Evolutionary conservation across 768 basidiomycete genomes (phyloP).

Genomic region (Imleria badia): DNA sequence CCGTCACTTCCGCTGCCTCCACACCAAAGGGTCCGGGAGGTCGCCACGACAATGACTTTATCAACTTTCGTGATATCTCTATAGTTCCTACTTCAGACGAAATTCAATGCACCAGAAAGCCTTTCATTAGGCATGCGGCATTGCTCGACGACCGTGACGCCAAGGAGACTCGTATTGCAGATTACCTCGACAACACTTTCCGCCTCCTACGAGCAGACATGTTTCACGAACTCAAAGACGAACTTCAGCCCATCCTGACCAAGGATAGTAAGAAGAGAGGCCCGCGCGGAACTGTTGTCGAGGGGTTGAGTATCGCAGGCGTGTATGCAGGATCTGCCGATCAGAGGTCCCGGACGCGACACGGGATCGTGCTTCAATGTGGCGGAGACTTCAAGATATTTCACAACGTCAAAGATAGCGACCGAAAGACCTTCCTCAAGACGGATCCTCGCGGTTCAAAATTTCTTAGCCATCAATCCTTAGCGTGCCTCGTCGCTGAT

Average conservation of each 20-base stretch:
- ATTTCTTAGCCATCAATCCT: slow-evolving; percentile 52
- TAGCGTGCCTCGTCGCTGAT: slow-evolving; percentile 52
- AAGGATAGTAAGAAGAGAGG: slow-evolving; percentile 37
- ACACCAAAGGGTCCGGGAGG: slow-evolving; percentile 49
- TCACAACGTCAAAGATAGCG: slow-evolving; percentile 31
- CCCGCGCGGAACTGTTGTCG: slow-evolving; percentile 38
- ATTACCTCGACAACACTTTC: slow-evolving; percentile 66
- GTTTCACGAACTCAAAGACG: slow-evolving; percentile 56
- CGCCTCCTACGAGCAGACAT: slow-evolving; percentile 65
- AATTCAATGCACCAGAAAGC: slow-evolving; percentile 39
- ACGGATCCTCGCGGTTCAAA: slow-evolving; percentile 36
- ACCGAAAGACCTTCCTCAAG: slow-evolving; percentile 39
- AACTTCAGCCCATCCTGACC: slow-evolving; percentile 42
- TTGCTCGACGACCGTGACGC: slow-evolving; percentile 44
- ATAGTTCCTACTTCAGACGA: slow-evolving; percentile 66
- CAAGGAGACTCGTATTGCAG: slow-evolving; percentile 37
- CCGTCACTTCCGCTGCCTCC: slow-evolving; percentile 17
- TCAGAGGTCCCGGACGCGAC: slow-evolving; percentile 34
- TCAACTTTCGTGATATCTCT: slow-evolving; percentile 57
- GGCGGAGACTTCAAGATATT: slow-evolving; percentile 38
- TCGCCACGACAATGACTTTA: slow-evolving; percentile 68
- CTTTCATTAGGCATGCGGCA: slow-evolving; percentile 50
- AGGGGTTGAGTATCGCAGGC: slow-evolving; percentile 37
- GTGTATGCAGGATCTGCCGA: slow-evolving; percentile 34
- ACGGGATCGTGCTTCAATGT: slow-evolving; percentile 43